Evolutionary conservation across 1,284 basidiomycete species (phyloP).

Genomic region (Amylostereum areolatum): DNA sequence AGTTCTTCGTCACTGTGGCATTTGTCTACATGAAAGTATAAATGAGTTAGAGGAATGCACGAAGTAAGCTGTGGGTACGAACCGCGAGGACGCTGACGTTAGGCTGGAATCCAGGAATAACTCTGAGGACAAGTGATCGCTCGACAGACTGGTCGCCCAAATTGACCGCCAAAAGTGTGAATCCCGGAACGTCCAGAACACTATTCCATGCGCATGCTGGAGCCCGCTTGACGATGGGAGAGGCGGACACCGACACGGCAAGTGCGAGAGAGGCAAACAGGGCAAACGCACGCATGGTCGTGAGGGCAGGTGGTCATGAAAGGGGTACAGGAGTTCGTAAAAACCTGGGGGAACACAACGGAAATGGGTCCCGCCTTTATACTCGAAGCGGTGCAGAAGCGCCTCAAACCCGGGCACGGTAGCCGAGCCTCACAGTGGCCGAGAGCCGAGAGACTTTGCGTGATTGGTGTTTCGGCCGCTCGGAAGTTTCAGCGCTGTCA

Average conservation of each 20-base stretch:
- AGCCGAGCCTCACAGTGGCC: too few relatives aligned
- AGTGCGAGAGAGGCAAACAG: background rate
- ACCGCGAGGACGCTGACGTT: background rate
- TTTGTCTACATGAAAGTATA: background rate
- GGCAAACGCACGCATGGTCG: too few relatives aligned
- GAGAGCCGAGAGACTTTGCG: too few relatives aligned
- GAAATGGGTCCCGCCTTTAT: too few relatives aligned
- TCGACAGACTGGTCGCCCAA: background rate
- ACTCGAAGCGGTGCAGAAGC: too few relatives aligned
- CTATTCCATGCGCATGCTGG: constrained; percentile 1
- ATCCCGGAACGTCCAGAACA: background rate
- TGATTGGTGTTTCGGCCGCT: too few relatives aligned
- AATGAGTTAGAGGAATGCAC: background rate
- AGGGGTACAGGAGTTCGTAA: too few relatives aligned
- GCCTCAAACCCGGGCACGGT: too few relatives aligned
- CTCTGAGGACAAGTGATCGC: background rate
- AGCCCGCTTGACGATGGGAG: background rate
- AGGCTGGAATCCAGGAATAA: background rate
- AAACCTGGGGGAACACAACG: too few relatives aligned
- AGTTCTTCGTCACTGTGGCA: background rate
- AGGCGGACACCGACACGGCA: background rate
- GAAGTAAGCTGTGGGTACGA: background rate
- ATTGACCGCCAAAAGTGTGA: background rate
- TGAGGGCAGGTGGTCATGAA: too few relatives aligned
- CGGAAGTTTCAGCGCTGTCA: too few relatives aligned